A percentile compares a stretch with the other conserved stretches of the same genome.
These are phyloP conservation scores for Sphenostylis stenocarpa DNA, from an alignment of 306 rosid genomes.

Conservation along the genomic window DNA sequence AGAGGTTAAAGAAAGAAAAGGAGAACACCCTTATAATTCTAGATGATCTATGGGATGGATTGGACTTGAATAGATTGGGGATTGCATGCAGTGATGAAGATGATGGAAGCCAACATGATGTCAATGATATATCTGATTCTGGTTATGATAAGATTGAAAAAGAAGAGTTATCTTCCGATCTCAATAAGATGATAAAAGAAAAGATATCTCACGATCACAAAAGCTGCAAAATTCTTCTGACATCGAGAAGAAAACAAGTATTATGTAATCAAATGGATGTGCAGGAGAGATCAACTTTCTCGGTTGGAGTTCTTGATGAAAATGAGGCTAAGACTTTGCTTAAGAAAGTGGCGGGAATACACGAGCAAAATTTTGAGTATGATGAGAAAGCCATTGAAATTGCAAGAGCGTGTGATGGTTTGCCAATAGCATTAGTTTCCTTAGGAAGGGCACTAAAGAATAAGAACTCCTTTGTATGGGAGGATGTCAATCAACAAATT, in stretches of 20 bases:
- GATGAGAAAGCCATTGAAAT: background rate
- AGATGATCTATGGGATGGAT: constrained; percentile 14
- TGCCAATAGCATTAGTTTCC: constrained; percentile 2
- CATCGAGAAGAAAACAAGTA: background rate
- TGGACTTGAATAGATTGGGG: constrained; percentile 8
- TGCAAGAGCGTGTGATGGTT: background rate
- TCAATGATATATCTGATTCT: background rate
- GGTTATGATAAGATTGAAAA: background rate
- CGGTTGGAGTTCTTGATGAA: background rate
- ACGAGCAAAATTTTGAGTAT: background rate
- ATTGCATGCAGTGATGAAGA: background rate
- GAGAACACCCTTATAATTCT: constrained; percentile 10
- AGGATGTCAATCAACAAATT: background rate
- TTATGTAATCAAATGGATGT: background rate
- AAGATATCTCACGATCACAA: background rate
- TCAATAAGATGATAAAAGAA: background rate
- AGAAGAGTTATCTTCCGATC: background rate
- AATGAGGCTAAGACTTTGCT: background rate
- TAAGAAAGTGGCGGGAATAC: background rate
- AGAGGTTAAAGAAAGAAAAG: constrained; percentile 1
- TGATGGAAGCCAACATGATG: background rate
- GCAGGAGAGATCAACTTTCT: background rate
- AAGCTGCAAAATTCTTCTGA: background rate
- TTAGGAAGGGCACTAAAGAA: background rate
- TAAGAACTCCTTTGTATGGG: background rate